A percentile compares a stretch with the other conserved stretches of the same genome.
These are phyloP conservation scores for Aspergillus avenaceus DNA, from an alignment of 495 filamentous ascomycete species.

Conservation along the genomic window DNA sequence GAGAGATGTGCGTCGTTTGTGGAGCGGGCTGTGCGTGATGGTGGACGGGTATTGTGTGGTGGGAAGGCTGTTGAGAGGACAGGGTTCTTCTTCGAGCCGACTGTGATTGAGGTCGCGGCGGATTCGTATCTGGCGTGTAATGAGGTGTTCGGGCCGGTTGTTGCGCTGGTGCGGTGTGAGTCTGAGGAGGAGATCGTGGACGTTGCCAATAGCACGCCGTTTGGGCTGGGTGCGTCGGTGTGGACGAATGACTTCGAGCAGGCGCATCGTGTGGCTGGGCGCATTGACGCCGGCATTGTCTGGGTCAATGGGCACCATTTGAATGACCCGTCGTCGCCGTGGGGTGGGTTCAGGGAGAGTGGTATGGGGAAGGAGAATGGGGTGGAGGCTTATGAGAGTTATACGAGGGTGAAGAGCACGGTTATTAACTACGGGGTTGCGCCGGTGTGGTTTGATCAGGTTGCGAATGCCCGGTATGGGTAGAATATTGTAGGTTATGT, in stretches of 20 bases:
- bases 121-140: constrained; percentile 30
- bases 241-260: constrained; percentile 57
- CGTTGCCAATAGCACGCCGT: constrained; percentile 48
- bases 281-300: constrained; percentile 56
- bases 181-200: constrained; percentile 43
- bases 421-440: constrained; percentile 51
- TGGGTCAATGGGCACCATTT: constrained; percentile 63
- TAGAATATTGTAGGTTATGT: constrained; percentile 19
- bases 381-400: constrained; percentile 52
- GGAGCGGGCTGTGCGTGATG: constrained; percentile 21
- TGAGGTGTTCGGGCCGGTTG: constrained; percentile 50
- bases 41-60: constrained; percentile 26
- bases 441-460: constrained; percentile 47
- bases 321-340: constrained; percentile 57
- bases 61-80: constrained; percentile 32
- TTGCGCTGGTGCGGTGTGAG: constrained; percentile 43
- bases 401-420: constrained; percentile 55
- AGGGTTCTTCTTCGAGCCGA: constrained; percentile 58
- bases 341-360: constrained; percentile 53
- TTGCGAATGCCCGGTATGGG: constrained; percentile 42
- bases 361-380: constrained; percentile 58
- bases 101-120: constrained; percentile 39
- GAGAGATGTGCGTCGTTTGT: constrained; percentile 34
- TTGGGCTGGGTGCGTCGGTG: constrained; percentile 50
- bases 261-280: constrained; percentile 52